A percentile compares a stretch with the other conserved stretches of the same genome.
Conservation (phyloP, 352 stramenopile species). For the Phytophthora chlamydospora region DNA sequence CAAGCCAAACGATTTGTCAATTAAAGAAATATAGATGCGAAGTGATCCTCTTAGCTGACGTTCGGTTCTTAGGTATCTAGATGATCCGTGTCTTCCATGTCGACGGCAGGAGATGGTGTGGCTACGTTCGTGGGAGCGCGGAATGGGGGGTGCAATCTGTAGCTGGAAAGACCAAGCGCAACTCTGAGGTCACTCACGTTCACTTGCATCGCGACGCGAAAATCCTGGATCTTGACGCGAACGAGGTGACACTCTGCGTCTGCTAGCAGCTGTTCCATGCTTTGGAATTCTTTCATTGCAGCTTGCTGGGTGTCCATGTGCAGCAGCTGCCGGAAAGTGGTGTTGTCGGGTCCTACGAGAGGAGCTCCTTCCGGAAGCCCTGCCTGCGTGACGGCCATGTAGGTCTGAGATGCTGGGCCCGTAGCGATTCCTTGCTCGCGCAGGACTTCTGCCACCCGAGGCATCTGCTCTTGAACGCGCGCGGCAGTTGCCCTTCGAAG, state of each 20-base stretch:
- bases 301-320: slow-evolving; percentile 4
- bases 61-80: too few species aligned
- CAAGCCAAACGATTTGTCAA: too few species aligned
- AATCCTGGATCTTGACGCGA: background rate
- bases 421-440: too few species aligned
- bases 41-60: too few species aligned
- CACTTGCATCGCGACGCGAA: slow-evolving; percentile 8
- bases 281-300: background rate
- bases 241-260: background rate
- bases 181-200: slow-evolving; percentile 6
- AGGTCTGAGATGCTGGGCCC: too few species aligned
- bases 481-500: background rate
- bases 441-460: background rate
- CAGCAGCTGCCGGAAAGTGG: slow-evolving; percentile 14
- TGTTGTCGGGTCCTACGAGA: slow-evolving; percentile 3
- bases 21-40: too few species aligned
- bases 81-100: slow-evolving; percentile 15
- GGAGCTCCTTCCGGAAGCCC: background rate
- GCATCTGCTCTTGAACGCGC: background rate
- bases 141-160: slow-evolving; percentile 18
- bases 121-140: background rate
- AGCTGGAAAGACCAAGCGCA: slow-evolving; percentile 3
- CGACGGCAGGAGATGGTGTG: background rate
- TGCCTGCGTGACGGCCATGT: too few species aligned
- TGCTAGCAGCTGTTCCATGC: background rate